Percentiles rank a stretch among this genome's conserved stretches.
Conservation (phyloP, 306 rosid species). For the Prosopis cineraria region DNA sequence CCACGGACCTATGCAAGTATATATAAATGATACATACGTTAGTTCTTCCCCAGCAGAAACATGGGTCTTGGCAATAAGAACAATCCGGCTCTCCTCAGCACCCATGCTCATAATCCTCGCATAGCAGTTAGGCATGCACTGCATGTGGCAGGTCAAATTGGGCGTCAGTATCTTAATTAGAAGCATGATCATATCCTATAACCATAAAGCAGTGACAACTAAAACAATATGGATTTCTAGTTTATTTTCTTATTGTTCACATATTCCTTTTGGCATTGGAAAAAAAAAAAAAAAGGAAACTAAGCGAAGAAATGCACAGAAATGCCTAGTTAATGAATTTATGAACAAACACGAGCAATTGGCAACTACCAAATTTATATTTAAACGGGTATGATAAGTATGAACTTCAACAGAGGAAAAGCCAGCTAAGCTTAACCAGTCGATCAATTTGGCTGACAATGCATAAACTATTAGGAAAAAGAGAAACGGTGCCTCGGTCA, state of each 20-base stretch:
- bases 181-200: slow-evolving; percentile 23
- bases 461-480: not conserved
- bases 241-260: not conserved
- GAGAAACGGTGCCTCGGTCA: not conserved
- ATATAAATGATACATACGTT: slow-evolving; percentile 52
- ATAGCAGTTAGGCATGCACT: slow-evolving; percentile 98
- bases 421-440: not conserved
- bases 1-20: not conserved
- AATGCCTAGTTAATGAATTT: not conserved
- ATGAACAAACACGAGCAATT: not conserved
- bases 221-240: not conserved
- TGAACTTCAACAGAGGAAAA: not conserved
- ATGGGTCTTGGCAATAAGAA: slow-evolving; percentile 81
- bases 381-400: not conserved
- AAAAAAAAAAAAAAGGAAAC: slow-evolving; percentile 2
- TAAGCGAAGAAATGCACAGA: not conserved
- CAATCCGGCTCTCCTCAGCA: slow-evolving; percentile 76
- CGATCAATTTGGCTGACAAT: not conserved
- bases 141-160: slow-evolving; percentile 50
- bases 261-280: slow-evolving; percentile 2
- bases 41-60: slow-evolving; percentile 91
- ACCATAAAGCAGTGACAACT: slow-evolving; percentile 7
- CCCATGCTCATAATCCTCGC: slow-evolving; percentile 88
- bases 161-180: slow-evolving; percentile 33
- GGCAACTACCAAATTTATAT: not conserved